Conservation (phyloP, 495 filamentous ascomycete genomes). For the Astrocystis sublimbata region DNA sequence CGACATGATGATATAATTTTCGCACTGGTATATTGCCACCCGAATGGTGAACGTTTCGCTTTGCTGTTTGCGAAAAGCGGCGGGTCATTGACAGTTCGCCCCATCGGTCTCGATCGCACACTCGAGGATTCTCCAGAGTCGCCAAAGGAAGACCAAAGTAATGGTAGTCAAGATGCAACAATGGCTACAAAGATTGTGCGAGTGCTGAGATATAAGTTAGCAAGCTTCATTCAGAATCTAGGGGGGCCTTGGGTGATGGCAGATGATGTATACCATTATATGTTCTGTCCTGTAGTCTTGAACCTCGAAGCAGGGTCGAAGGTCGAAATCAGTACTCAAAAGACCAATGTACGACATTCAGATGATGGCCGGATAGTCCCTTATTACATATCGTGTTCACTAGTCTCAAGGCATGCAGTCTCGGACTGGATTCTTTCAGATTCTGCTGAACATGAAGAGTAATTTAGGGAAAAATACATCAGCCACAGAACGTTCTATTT, state of each 20-base stretch:
- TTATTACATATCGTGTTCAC: background rate
- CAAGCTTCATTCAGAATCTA: background rate
- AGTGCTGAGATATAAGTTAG: background rate
- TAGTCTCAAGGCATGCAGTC: background rate
- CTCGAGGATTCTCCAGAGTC: background rate
- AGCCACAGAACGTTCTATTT: background rate
- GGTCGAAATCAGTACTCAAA: background rate
- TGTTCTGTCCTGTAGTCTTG: background rate
- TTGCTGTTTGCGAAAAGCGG: background rate
- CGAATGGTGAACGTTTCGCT: background rate
- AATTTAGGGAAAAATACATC: background rate
- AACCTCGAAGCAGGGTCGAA: background rate
- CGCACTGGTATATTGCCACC: background rate
- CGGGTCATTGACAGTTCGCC: background rate
- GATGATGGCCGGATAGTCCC: background rate
- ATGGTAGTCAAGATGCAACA: background rate
- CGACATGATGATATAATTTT: background rate
- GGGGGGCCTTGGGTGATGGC: background rate
- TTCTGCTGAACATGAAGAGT: background rate
- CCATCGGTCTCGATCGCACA: background rate
- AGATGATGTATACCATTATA: background rate
- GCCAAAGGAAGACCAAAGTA: background rate
- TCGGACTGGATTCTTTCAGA: background rate
- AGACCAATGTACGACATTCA: background rate
- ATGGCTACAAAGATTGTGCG: background rate